Evolutionary conservation across 2,329 filamentous ascomycete species (phyloP).

Genomic region (Bimuria novae-zelandiae): DNA sequence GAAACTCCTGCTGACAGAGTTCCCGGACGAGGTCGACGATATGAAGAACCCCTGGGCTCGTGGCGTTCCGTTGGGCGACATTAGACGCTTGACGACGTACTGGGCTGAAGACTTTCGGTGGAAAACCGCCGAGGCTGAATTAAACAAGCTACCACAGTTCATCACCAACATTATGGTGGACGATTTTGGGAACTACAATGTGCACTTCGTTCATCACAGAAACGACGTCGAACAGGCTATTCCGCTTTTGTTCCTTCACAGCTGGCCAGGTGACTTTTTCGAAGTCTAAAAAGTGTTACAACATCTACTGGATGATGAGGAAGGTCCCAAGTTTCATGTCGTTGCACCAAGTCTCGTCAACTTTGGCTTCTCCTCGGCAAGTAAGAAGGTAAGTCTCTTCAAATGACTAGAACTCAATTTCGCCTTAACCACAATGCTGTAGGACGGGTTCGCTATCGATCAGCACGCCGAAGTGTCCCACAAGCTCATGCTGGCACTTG

Average conservation of each 20-base stretch:
- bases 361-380: constrained; percentile 45
- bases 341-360: constrained; percentile 60
- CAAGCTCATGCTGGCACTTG: constrained; percentile 70
- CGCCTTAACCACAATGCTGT: constrained; percentile 49
- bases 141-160: constrained; percentile 67
- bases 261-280: constrained; percentile 72
- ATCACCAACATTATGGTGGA: constrained; percentile 58
- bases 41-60: constrained; percentile 55
- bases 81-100: constrained; percentile 61
- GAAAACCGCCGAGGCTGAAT: constrained; percentile 60
- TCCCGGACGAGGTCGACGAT: constrained; percentile 59
- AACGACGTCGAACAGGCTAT: constrained; percentile 59
- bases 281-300: constrained; percentile 67
- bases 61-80: constrained; percentile 63
- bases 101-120: constrained; percentile 66
- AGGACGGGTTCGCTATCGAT: constrained; percentile 60
- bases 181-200: constrained; percentile 61
- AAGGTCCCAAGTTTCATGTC: constrained; percentile 56
- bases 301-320: constrained; percentile 38
- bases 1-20: constrained; percentile 59
- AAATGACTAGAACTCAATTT: constrained; percentile 35
- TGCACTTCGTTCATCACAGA: constrained; percentile 68
- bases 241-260: constrained; percentile 69
- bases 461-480: constrained; percentile 69
- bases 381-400: constrained; percentile 5